Evolutionary conservation across 2,329 filamentous ascomycete genomes (phyloP), one percentile per base, ranked within the genome.

Genomic region (Escovopsis weberi): DNA sequence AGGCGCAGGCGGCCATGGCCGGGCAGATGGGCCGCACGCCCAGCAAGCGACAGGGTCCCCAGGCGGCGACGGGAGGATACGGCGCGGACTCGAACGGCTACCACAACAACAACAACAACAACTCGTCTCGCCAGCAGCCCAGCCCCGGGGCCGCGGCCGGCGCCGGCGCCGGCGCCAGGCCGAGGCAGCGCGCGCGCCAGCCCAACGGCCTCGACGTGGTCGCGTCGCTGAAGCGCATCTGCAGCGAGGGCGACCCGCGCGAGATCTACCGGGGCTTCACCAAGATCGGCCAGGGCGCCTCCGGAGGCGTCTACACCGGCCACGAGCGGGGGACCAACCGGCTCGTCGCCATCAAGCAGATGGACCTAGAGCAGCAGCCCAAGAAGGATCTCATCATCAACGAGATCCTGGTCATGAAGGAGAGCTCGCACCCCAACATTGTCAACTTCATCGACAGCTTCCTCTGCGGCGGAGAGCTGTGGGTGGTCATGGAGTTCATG

Each of bases 401-500:
- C 61, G 91, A 98, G 60, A 98, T 98, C 51, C 66, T 98, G 45
- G 91, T 98, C 45, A 98, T 98, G 91, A 94, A 93, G 67, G 91
- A 96, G 56, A 95, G 88, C 69, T 91, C 85, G 45, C 91, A 98
- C 59, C 89, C 87, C 55, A 96, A 96, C 59, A 94, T 98, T 63
- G 91, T 98, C 64, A 98, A 98, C 63, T 98, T 96, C 63, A 89
- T 96, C 66, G 91, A 96, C 67, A 95, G 88, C 60, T 96, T 88
- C 61, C 70, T 98, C 10, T 82, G 88, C 45, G 75, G 78, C 11
- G 85, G 89, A 37, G 91, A 96, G 61, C 68, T 98, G 28, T 98
- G 91, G 91, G 91, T 98, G 2, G 86, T 96, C 32, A 98, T 98
- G 91, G 91, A 98, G 65, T 98, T 89, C 57, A 98, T 98, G 91